These are phyloP conservation scores for Tephrocybe rancida DNA, from an alignment of 768 basidiomycete species.

Conservation along the genomic window DNA sequence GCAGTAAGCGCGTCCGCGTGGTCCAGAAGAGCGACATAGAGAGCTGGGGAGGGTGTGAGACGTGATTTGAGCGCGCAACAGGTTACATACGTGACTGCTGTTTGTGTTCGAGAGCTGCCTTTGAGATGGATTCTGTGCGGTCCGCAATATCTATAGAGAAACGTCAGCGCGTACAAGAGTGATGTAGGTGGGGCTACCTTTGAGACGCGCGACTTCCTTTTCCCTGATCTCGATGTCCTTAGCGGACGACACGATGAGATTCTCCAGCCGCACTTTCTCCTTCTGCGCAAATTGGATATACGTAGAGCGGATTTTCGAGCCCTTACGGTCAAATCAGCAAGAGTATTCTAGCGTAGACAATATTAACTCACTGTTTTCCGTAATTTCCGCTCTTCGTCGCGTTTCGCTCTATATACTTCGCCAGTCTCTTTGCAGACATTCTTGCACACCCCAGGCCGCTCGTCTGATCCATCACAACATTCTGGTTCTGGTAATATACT, in stretches of 20 bases:
- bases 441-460: conserved; percentile 76
- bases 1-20: conserved; percentile 80
- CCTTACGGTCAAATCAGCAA: conserved; percentile 45
- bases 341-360: background rate
- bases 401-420: conserved; percentile 62
- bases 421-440: conserved; percentile 81
- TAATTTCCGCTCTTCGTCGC: conserved; percentile 75
- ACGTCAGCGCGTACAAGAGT: background rate
- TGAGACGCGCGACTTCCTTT: conserved; percentile 72
- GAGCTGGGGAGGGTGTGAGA: conserved; percentile 47
- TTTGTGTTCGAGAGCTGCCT: conserved; percentile 81
- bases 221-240: conserved; percentile 65
- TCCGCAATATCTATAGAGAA: conserved; percentile 68
- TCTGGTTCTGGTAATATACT: conserved; percentile 62
- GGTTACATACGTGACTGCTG: conserved; percentile 76
- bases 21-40: conserved; percentile 72
- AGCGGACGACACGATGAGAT: conserved; percentile 50
- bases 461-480: conserved; percentile 98
- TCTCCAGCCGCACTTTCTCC: conserved; percentile 85
- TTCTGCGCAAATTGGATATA: conserved; percentile 88
- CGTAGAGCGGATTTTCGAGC: conserved; percentile 86
- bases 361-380: conserved; percentile 67
- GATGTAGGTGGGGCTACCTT: conserved; percentile 45
- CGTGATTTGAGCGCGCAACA: background rate
- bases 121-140: conserved; percentile 74